Evolutionary conservation across 2,329 filamentous ascomycete species (phyloP).

Genomic region (Fusarium palustre): DNA sequence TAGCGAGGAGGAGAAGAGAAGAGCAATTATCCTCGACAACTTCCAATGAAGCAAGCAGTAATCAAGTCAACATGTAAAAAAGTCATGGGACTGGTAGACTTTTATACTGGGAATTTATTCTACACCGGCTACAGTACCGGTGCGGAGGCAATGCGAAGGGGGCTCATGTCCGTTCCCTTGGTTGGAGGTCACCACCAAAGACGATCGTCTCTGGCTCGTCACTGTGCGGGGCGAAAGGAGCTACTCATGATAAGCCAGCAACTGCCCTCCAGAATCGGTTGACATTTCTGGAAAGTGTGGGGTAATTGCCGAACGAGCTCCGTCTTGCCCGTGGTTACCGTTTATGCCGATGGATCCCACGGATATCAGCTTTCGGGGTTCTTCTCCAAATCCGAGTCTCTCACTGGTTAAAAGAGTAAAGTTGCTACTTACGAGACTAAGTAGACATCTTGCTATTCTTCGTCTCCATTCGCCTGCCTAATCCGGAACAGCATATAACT

Average conservation of each 20-base stretch:
- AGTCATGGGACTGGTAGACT: constrained; percentile 24
- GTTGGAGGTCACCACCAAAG: constrained; percentile 19
- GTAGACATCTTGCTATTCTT: constrained; percentile 10
- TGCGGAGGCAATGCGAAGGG: constrained; percentile 36
- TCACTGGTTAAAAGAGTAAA: constrained; percentile 28
- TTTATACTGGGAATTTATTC: constrained; percentile 31
- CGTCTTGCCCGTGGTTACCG: constrained; percentile 40
- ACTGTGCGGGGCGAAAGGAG: constrained; percentile 31
- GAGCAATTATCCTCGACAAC: constrained; percentile 25
- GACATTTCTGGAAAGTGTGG: constrained; percentile 36
- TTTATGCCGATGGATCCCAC: constrained; percentile 40
- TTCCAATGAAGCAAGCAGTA: constrained; percentile 31
- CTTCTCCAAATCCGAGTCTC: constrained; percentile 32
- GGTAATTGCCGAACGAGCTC: constrained; percentile 38
- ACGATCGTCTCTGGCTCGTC: constrained; percentile 13
- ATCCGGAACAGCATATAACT: constrained; percentile 24
- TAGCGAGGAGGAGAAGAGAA: background rate
- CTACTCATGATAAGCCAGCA: constrained; percentile 37
- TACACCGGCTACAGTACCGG: constrained; percentile 25
- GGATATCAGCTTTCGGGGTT: constrained; percentile 26
- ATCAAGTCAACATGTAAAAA: constrained; percentile 9
- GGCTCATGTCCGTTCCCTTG: constrained; percentile 1
- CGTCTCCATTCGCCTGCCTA: constrained; percentile 40
- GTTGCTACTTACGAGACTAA: constrained; percentile 6
- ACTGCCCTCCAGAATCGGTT: constrained; percentile 4